A percentile compares a stretch with the other conserved stretches of the same genome.
Conservation (phyloP, 2,329 filamentous ascomycete species). For the Botrytis porri region DNA sequence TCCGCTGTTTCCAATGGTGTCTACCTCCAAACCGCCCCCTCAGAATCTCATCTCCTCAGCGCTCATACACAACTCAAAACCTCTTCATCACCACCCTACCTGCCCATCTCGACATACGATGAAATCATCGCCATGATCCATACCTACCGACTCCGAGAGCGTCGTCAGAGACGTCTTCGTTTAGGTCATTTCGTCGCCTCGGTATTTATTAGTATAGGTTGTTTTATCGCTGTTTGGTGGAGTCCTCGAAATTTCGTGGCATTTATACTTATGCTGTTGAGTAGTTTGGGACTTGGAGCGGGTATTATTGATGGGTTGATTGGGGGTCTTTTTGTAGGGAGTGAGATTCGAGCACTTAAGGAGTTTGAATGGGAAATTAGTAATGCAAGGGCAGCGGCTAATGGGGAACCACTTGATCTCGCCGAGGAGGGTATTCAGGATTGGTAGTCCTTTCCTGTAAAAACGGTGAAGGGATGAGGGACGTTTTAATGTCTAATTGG, state of each 20-base stretch:
- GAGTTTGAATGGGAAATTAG: conserved; percentile 94
- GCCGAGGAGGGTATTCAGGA: conserved; percentile 5
- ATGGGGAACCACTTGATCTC: conserved; percentile 29
- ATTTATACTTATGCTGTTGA: conserved; percentile 77
- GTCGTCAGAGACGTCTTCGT: conserved; percentile 67
- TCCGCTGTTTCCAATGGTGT: conserved; percentile 31
- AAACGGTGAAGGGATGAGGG: fast-evolving
- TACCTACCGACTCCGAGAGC: conserved; percentile 68
- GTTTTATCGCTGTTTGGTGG: conserved; percentile 84
- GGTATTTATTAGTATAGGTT: conserved; percentile 65
- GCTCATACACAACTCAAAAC: conserved; percentile 28
- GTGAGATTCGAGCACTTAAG: conserved; percentile 75
- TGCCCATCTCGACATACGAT: conserved; percentile 58
- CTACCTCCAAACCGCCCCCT: conserved; percentile 29
- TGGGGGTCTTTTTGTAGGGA: conserved; percentile 79
- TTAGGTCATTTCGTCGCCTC: conserved; percentile 70
- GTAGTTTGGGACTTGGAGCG: conserved; percentile 70
- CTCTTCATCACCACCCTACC: conserved; percentile 28
- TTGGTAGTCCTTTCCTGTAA: neutral
- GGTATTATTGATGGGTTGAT: conserved; percentile 84
- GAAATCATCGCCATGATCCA: conserved; percentile 70
- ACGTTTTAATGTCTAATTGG: neutral
- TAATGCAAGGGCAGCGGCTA: conserved; percentile 53
- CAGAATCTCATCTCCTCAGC: conserved; percentile 18
- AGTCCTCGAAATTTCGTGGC: conserved; percentile 70